These are phyloP conservation scores for Fistulinella prunicolor DNA, from an alignment of 768 basidiomycete genomes.

Conservation along the genomic window DNA sequence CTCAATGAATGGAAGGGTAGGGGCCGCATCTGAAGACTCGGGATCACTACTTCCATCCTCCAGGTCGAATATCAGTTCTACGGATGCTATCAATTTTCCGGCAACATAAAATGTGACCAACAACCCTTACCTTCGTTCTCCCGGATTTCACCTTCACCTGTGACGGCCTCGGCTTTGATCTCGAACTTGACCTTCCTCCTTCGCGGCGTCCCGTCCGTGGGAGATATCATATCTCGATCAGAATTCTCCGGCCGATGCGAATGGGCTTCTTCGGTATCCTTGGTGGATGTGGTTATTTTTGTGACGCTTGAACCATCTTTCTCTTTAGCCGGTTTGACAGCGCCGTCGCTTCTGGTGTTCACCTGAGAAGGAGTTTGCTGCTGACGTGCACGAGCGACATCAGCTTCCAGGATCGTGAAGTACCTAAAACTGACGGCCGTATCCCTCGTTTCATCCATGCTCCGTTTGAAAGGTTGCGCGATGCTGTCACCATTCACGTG, in stretches of 20 bases:
- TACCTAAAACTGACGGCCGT: conserved; percentile 48
- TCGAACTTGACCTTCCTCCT: conserved; percentile 72
- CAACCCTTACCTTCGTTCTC: conserved; percentile 46
- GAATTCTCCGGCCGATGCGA: conserved; percentile 16
- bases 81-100: conserved; percentile 4
- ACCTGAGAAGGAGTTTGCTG: conserved; percentile 9
- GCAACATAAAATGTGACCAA: neutral
- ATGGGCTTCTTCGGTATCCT: conserved; percentile 9
- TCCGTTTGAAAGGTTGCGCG: conserved; percentile 40
- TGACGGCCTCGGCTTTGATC: conserved; percentile 53
- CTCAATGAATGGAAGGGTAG: conserved; percentile 36
- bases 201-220: conserved; percentile 40
- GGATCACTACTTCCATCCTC: conserved; percentile 49
- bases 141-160: conserved; percentile 39
- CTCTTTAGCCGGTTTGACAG: conserved; percentile 6
- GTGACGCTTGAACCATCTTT: conserved; percentile 11
- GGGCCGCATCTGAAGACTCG: conserved; percentile 33
- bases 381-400: conserved; percentile 32
- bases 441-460: conserved; percentile 46
- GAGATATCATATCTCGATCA: conserved; percentile 21
- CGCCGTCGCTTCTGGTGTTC: conserved; percentile 10
- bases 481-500: conserved; percentile 24
- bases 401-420: conserved; percentile 42
- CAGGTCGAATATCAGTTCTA: conserved; percentile 69
- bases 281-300: conserved; percentile 8